Evolutionary conservation across 1,284 basidiomycete species (phyloP).

Genomic region (Melampsora americana): DNA sequence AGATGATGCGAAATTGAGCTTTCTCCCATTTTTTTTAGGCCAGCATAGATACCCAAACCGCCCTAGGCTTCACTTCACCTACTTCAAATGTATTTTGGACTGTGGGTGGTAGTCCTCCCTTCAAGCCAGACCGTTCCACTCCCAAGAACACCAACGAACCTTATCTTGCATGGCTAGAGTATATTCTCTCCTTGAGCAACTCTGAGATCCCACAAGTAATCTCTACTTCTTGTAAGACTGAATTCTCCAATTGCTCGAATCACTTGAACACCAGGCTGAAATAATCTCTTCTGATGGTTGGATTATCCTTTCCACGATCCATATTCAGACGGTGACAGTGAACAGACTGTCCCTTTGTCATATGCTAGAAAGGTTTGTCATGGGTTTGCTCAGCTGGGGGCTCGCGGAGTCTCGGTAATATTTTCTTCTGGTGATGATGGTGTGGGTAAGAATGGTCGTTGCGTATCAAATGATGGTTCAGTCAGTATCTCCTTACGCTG

Average conservation of each 20-base stretch:
- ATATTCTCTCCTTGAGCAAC: conserved; percentile 17
- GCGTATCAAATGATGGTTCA: conserved; percentile 14
- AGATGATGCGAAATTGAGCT: neutral
- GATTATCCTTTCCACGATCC: neutral
- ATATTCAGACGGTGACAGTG: conserved; percentile 30
- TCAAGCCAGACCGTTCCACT: conserved; percentile 17
- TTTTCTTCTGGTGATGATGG: conserved; percentile 55
- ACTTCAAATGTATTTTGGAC: conserved; percentile 34
- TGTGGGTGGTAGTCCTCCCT: conserved; percentile 24
- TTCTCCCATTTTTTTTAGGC: neutral
- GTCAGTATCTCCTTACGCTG: neutral
- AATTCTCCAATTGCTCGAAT: neutral
- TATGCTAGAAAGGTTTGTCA: conserved; percentile 52
- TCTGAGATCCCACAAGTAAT: conserved; percentile 35
- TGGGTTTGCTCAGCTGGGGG: conserved; percentile 54
- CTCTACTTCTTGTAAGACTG: conserved; percentile 28
- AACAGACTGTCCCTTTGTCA: conserved; percentile 49
- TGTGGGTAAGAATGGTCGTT: conserved; percentile 27
- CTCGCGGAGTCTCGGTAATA: conserved; percentile 55
- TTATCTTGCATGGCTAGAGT: conserved; percentile 33
- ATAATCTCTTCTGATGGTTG: neutral
- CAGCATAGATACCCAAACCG: conserved; percentile 31
- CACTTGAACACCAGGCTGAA: neutral
- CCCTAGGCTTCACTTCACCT: conserved; percentile 36
- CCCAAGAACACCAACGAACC: conserved; percentile 42